Conservation (phyloP, 805 yeast genomes). For the Wickerhamiella shivajii region DNA sequence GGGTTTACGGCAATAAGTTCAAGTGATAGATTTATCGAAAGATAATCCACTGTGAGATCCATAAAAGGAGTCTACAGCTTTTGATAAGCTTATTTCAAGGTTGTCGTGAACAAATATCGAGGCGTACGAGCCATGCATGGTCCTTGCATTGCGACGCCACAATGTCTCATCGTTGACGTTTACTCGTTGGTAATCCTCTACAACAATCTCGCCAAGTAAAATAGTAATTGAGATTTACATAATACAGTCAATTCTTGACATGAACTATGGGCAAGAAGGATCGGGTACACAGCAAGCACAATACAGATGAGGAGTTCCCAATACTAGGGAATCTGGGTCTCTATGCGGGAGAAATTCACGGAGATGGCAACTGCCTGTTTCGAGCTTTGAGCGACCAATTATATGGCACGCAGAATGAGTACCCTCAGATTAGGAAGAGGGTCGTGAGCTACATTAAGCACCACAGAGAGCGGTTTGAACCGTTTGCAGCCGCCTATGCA, state of each 20-base stretch:
- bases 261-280: slow-evolving; percentile 1
- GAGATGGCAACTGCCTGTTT: slow-evolving; percentile 32
- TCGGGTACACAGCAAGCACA: slow-evolving; percentile 4
- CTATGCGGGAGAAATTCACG: slow-evolving; percentile 26
- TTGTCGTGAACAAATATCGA: too few species aligned
- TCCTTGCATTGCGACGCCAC: too few species aligned
- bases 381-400: slow-evolving; percentile 29
- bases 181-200: too few species aligned
- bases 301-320: slow-evolving; percentile 26
- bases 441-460: slow-evolving; percentile 24
- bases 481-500: slow-evolving; percentile 24
- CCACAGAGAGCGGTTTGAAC: slow-evolving; percentile 21
- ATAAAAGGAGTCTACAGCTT: too few species aligned
- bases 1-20: too few species aligned
- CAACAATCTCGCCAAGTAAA: too few species aligned
- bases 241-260: not conserved
- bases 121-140: too few species aligned
- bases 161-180: too few species aligned
- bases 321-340: slow-evolving; percentile 23
- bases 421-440: slow-evolving; percentile 20
- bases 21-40: too few species aligned
- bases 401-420: slow-evolving; percentile 25
- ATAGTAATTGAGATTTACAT: too few species aligned
- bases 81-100: too few species aligned
- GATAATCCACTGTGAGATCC: too few species aligned